Base-by-base conservation (phyloP, 306 rosid species). In the Carpinus fangiana region DNA sequence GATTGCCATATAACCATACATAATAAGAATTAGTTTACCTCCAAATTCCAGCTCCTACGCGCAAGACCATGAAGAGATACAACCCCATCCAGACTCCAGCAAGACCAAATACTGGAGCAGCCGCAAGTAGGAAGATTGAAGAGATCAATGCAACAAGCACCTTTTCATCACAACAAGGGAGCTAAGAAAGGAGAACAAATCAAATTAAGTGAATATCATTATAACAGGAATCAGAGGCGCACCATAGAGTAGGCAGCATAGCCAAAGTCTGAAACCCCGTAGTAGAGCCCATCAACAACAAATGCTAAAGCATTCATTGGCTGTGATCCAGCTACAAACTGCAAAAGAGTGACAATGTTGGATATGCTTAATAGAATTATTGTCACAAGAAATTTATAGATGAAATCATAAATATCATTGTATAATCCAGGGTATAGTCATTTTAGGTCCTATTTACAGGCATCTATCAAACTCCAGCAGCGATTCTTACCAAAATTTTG, bases 281-380 rank as follows among this genome's bases (percentile, higher is more conserved):
- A 93, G 80, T 93, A 95, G 73, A 95, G 91, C 59, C 99, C 98
- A 59, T 96, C 99, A 51, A 93, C 79, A 82, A 96, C 98, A 83
- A 96, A 96, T 60, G 98, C 97, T 81, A 96, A 53, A 75, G 99
- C 97, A 82, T 93, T 96, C 61, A 96, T 86, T 14, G 99, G 98
- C 80, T 96, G 98, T 80, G 98, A 88, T 77, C 94, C 99, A 76
- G 97, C 98, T 75, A 93, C 94, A 82, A 93, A 96, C 97, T 96
- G 89, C 84, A 73, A 41, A 60, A 3, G 68, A 38, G 59, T 47
- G 54, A 17, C 72, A 14, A 54, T 78, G 65, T 86, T 73, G 83
- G 79, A 81, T 72, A 70, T 81, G 73, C 34, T 74, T 70, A 67
- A 56, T 55, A 62, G 74, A 36, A 76, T 78, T 9, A 83, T 67